These are phyloP conservation scores for Kodamaea hsintzibuensis DNA, from an alignment of 805 yeast species.

Conservation along the genomic window DNA sequence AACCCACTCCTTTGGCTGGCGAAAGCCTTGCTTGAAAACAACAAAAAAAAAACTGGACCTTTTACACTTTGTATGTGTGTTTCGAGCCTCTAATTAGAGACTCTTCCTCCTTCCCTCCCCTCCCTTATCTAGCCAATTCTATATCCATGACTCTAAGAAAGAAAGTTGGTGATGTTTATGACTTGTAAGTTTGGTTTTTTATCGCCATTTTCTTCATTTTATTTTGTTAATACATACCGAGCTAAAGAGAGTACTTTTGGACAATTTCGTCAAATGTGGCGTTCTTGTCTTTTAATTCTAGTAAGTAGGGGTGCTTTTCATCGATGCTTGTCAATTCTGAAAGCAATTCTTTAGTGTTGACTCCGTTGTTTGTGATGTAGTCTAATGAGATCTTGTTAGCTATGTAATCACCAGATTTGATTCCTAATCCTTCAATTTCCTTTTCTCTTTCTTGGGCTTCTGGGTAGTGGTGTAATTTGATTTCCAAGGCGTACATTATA, in stretches of 20 bases:
- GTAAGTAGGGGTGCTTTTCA: conserved; percentile 57
- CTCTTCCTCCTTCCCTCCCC: background rate
- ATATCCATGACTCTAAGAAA: background rate
- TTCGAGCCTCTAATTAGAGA: too few species aligned
- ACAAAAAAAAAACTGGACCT: background rate
- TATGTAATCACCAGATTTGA: conserved; percentile 45
- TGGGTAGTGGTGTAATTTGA: conserved; percentile 76
- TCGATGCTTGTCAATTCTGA: conserved; percentile 46
- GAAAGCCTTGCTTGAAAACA: background rate
- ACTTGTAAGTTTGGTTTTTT: background rate
- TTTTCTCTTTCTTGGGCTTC: conserved; percentile 69
- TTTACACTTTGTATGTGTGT: background rate
- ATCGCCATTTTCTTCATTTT: background rate
- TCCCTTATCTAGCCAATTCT: background rate
- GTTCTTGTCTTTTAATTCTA: conserved; percentile 61
- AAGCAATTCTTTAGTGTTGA: conserved; percentile 50
- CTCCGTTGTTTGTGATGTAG: conserved; percentile 43
- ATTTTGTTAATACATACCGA: background rate
- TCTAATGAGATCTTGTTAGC: conserved; percentile 68
- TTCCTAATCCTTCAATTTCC: conserved; percentile 47
- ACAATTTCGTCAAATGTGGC: conserved; percentile 69
- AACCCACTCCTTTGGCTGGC: background rate
- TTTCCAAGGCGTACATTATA: conserved; percentile 70
- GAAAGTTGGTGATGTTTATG: background rate
- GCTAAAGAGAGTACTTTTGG: conserved; percentile 45